phyloP scores from a whole-genome alignment of 495 filamentous ascomycete species.

The Margaritispora aquatica region DNA sequence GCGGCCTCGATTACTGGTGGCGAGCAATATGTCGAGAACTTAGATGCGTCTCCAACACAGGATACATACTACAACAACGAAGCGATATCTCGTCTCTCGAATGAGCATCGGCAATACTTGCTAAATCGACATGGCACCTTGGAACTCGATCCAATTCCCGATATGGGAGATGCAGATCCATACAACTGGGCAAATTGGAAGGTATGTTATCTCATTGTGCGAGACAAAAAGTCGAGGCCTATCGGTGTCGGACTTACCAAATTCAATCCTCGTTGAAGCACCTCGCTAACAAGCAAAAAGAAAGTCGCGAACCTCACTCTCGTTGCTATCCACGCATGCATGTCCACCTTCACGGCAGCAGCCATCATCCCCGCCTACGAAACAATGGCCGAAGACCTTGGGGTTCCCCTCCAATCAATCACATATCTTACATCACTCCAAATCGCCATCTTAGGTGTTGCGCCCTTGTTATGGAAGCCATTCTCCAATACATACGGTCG shows the following conservation, averaged over 20 bases:
- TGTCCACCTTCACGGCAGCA: conserved; percentile 50
- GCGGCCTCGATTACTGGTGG: neutral
- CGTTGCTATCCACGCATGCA: conserved; percentile 49
- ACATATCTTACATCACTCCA: conserved; percentile 46
- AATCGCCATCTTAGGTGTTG: conserved; percentile 43
- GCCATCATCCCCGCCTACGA: conserved; percentile 42
- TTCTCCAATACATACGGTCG: conserved; percentile 47
- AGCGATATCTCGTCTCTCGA: neutral
- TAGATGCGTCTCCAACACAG: neutral
- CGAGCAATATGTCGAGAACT: neutral
- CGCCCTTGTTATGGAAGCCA: conserved; percentile 50
- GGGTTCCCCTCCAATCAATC: conserved; percentile 32
- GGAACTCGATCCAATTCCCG: conserved; percentile 49
- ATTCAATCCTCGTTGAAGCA: neutral
- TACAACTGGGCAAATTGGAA: conserved; percentile 53
- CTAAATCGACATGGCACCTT: conserved; percentile 47
- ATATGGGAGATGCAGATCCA: conserved; percentile 42
- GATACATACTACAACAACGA: conserved; percentile 18
- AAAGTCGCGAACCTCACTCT: conserved; percentile 47
- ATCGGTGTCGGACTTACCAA: too few relatives aligned
- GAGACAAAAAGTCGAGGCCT: too few relatives aligned
- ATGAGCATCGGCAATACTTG: conserved; percentile 43
- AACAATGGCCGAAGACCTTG: conserved; percentile 37
- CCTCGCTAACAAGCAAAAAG: conserved; percentile 24
- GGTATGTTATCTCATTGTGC: conserved; percentile 26